Percentiles rank a stretch among this genome's conserved stretches.
Conservation (phyloP, 2,329 filamentous ascomycete genomes). For the Aspergillus viridinutans region DNA sequence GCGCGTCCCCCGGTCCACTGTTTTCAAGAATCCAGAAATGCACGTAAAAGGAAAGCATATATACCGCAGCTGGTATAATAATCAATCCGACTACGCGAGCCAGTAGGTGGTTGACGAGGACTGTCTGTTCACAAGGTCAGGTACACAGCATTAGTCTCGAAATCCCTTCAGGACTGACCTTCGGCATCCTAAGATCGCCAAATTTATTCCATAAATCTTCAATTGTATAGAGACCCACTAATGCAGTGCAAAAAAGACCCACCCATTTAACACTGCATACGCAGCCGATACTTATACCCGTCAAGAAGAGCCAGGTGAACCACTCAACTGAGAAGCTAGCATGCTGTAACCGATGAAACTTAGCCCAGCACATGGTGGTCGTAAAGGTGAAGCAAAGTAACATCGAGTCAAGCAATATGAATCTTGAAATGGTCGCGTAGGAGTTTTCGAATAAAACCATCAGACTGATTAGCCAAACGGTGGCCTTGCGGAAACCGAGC, state of each 20-base stretch:
- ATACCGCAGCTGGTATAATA: conserved; percentile 80
- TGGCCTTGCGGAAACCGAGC: conserved; percentile 76
- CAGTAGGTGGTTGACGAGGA: conserved; percentile 71
- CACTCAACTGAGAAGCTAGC: conserved; percentile 86
- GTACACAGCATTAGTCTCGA: conserved; percentile 6
- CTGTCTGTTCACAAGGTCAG: conserved; percentile 45
- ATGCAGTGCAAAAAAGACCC: conserved; percentile 88
- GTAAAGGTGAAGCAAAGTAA: conserved; percentile 97
- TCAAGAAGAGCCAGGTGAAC: conserved; percentile 92
- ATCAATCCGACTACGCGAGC: conserved; percentile 85
- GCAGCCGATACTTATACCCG: conserved; percentile 91
- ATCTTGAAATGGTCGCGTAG: conserved; percentile 97
- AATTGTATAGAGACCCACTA: conserved; percentile 91
- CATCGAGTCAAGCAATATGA: conserved; percentile 98
- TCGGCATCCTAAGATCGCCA: conserved; percentile 85
- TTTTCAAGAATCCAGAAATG: conserved; percentile 93
- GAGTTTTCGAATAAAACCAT: conserved; percentile 99
- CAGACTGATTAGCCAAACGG: conserved; percentile 90
- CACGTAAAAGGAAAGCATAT: conserved; percentile 90
- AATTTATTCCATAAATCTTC: conserved; percentile 99
- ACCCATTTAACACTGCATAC: conserved; percentile 99
- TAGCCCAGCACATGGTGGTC: conserved; percentile 94
- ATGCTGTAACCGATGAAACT: conserved; percentile 84
- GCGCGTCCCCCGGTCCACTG: conserved; percentile 93
- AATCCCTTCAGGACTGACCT: conserved; percentile 48